phyloP scores from a whole-genome alignment of 2,329 filamentous ascomycete species.

The Botrytis squamosa region DNA sequence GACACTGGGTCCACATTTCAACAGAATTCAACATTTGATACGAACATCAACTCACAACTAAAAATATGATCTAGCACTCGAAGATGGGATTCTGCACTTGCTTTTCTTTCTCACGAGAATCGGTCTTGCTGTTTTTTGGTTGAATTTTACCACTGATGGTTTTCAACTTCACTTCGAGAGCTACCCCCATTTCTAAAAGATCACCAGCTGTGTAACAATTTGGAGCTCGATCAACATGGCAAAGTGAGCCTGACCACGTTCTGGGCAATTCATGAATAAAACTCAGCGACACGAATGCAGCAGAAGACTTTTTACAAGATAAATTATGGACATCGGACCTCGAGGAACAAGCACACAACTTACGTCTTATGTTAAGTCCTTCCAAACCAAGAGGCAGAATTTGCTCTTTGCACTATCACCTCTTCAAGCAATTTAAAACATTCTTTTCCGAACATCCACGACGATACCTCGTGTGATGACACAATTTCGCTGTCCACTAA shows the following conservation, averaged over 20 bases:
- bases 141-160: background rate
- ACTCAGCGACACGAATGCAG: no score
- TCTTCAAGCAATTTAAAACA: background rate
- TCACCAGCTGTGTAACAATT: background rate
- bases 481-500: rapidly evolving
- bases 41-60: background rate
- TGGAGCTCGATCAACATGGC: background rate
- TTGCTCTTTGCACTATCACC: no score
- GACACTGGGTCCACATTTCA: no score
- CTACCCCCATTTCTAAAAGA: background rate
- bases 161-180: background rate
- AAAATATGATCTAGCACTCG: no score
- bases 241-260: no score
- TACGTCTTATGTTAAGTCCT: background rate
- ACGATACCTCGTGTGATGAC: background rate
- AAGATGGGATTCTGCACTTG: no score
- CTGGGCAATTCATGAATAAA: no score
- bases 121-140: background rate
- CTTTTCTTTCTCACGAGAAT: background rate
- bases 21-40: background rate
- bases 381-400: background rate
- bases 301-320: background rate
- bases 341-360: background rate
- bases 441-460: background rate
- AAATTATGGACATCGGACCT: background rate